A percentile compares a stretch with the other conserved stretches of the same genome.
These are phyloP conservation scores for Theobroma cacao DNA, from an alignment of 345 rosid species.

Conservation along the genomic window DNA sequence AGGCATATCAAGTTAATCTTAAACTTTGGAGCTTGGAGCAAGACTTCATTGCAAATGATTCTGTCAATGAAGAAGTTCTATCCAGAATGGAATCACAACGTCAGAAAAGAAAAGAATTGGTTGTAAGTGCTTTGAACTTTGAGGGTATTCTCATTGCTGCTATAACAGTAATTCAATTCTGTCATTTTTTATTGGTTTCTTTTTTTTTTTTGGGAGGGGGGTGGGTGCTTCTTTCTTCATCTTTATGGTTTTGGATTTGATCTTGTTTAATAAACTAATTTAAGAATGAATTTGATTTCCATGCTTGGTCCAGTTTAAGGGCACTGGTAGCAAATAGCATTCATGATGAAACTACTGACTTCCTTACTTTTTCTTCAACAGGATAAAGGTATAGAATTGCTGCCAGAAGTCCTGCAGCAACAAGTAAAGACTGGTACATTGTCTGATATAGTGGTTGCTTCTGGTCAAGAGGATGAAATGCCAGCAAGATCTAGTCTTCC, in stretches of 20 bases:
- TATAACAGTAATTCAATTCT: background rate
- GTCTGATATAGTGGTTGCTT: slow-evolving; percentile 29
- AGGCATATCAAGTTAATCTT: slow-evolving; percentile 75
- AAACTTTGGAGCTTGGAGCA: slow-evolving; percentile 68
- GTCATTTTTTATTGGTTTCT: background rate
- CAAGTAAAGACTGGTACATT: slow-evolving; percentile 50
- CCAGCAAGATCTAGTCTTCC: slow-evolving; percentile 35
- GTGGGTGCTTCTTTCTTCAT: background rate
- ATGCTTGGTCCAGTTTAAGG: slow-evolving; percentile 3
- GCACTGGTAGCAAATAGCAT: background rate
- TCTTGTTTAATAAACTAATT: background rate
- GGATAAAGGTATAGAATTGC: slow-evolving; percentile 61
- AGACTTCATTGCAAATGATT: slow-evolving; percentile 45
- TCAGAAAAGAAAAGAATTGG: slow-evolving; percentile 66
- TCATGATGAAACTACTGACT: slow-evolving; percentile 16
- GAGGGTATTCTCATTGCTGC: background rate
- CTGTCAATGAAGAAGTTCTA: slow-evolving; percentile 44
- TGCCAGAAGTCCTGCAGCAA: slow-evolving; percentile 72
- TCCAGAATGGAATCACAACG: slow-evolving; percentile 61
- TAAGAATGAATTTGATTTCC: background rate
- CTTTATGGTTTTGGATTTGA: background rate
- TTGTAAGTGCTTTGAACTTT: slow-evolving; percentile 56
- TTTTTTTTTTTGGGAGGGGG: background rate
- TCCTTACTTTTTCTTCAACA: slow-evolving; percentile 35
- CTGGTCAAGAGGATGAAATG: slow-evolving; percentile 43